phyloP scores from a whole-genome alignment of 331 rosid genomes.

The Malus hybrid region DNA sequence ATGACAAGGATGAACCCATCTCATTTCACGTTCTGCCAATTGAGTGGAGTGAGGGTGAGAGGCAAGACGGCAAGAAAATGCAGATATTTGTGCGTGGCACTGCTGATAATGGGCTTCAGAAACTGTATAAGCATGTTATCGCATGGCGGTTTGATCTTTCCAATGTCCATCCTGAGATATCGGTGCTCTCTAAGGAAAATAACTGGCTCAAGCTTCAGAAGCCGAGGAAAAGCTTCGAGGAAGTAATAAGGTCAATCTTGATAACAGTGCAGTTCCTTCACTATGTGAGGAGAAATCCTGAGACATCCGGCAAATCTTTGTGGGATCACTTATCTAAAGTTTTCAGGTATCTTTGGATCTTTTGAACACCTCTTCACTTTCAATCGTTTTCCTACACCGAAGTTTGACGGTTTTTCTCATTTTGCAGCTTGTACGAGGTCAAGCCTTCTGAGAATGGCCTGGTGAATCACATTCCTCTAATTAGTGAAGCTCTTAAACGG shows the following conservation, averaged over 20 bases:
- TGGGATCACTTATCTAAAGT: conserved; percentile 32
- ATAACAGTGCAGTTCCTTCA: conserved; percentile 51
- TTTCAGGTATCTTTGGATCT: conserved; percentile 20
- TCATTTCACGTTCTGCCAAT: conserved; percentile 41
- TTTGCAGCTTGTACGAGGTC: conserved; percentile 46
- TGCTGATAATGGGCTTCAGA: conserved; percentile 34
- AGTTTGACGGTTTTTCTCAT: conserved; percentile 6
- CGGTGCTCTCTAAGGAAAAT: conserved; percentile 39
- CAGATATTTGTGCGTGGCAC: conserved; percentile 33
- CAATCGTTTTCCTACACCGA: neutral
- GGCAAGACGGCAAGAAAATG: conserved; percentile 1
- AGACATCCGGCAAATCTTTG: conserved; percentile 23
- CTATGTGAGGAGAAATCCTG: conserved; percentile 44
- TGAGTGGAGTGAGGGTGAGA: conserved; percentile 29
- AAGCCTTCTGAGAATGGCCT: conserved; percentile 67
- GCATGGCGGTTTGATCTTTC: conserved; percentile 66
- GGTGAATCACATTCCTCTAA: conserved; percentile 39
- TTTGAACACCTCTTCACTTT: neutral
- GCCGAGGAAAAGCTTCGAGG: conserved; percentile 42
- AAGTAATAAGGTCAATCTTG: conserved; percentile 32
- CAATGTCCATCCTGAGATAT: conserved; percentile 35
- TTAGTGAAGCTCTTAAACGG: conserved; percentile 54
- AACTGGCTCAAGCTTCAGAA: conserved; percentile 45
- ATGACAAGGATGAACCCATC: conserved; percentile 25
- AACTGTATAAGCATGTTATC: conserved; percentile 26